phyloP scores from a whole-genome alignment of 345 rosid genomes.

The Excoecaria cochinchinensis region DNA sequence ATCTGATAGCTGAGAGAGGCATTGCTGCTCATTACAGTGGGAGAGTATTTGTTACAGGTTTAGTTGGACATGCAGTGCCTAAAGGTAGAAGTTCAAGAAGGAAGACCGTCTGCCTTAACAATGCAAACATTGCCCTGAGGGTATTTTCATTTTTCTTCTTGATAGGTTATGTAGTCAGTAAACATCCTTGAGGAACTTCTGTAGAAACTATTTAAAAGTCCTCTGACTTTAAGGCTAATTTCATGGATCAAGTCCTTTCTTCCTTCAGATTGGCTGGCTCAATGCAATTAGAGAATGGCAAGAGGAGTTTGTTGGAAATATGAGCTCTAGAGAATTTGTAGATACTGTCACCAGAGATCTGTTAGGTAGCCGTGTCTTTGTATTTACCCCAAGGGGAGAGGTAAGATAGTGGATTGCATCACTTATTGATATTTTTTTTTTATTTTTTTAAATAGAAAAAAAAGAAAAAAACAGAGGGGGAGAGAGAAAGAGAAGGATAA shows the following conservation, averaged over 20 bases:
- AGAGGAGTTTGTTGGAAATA: constrained; percentile 98
- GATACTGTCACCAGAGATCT: constrained; percentile 91
- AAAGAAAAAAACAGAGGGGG: too few relatives aligned
- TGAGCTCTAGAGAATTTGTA: constrained; percentile 99
- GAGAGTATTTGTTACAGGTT: constrained; percentile 65
- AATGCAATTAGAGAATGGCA: constrained; percentile 99
- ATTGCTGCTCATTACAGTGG: constrained; percentile 98
- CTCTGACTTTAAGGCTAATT: constrained; percentile 31
- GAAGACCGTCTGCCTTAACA: constrained; percentile 76
- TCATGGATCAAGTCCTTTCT: constrained; percentile 17
- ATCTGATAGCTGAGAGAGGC: constrained; percentile 95
- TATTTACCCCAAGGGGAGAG: constrained; percentile 52
- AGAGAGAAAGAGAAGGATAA: constrained; percentile 8
- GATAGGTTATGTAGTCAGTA: constrained; percentile 20
- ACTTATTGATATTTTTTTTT: constrained; percentile 30
- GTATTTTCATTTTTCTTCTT: constrained; percentile 39
- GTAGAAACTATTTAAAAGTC: constrained; percentile 8
- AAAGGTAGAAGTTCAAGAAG: constrained; percentile 69
- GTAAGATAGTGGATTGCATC: background rate
- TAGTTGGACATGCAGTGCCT: constrained; percentile 69
- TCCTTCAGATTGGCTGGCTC: constrained; percentile 70
- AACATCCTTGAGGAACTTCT: constrained; percentile 16
- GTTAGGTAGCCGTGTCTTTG: constrained; percentile 91
- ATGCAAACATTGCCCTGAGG: constrained; percentile 93
- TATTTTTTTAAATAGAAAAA: too few relatives aligned